phyloP scores from a whole-genome alignment of 2,329 filamentous ascomycete genomes.

The Tolypocladium tundrense region DNA sequence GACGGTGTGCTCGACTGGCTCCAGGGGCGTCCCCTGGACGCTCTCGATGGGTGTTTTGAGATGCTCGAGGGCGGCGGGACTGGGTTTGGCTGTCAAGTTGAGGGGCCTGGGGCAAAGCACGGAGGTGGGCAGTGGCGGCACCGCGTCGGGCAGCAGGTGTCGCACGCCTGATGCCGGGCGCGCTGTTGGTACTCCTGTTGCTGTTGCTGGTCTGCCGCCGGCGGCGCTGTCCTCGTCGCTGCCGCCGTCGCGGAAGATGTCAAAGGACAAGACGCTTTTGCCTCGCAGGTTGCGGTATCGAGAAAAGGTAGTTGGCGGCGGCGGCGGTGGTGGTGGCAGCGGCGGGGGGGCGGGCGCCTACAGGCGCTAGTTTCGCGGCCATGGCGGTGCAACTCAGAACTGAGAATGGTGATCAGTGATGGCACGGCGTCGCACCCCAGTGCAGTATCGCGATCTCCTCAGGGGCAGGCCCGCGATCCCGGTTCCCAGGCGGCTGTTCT shows the following conservation, averaged over 20 bases:
- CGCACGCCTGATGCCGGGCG: neutral
- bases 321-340: neutral
- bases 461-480: neutral
- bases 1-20: neutral
- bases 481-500: neutral
- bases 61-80: constrained; percentile 2
- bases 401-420: neutral
- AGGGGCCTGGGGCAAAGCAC: constrained; percentile 17
- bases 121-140: constrained; percentile 13
- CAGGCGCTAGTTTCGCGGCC: neutral
- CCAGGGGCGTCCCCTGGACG: neutral
- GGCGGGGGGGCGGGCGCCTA: constrained; percentile 7
- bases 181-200: neutral
- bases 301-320: constrained; percentile 11
- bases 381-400: neutral
- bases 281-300: constrained; percentile 22
- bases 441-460: neutral
- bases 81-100: constrained; percentile 14
- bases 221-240: neutral
- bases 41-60: constrained; percentile 2
- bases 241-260: constrained; percentile 15
- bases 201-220: neutral
- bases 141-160: neutral
- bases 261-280: constrained; percentile 24
- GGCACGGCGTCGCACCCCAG: neutral